Evolutionary conservation across 2,329 filamentous ascomycete species (phyloP).

Genomic region (Alternaria novae-zelandiae): DNA sequence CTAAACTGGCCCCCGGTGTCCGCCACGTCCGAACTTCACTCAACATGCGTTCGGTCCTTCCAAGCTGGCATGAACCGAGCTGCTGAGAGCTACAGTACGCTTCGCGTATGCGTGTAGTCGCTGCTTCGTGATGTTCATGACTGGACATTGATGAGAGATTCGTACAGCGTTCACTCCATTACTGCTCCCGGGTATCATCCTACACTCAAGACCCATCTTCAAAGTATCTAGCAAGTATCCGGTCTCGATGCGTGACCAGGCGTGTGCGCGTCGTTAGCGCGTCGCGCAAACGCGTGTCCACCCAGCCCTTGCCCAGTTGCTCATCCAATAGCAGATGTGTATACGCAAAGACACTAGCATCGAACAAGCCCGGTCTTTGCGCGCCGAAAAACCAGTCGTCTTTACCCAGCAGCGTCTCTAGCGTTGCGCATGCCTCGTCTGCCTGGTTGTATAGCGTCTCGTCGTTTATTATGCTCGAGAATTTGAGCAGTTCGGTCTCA

Average conservation of each 20-base stretch:
- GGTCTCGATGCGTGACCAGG: slow-evolving; percentile 69
- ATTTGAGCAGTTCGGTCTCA: slow-evolving; percentile 73
- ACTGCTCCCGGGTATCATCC: neutral
- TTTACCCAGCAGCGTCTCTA: slow-evolving; percentile 65
- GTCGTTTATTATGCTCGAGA: slow-evolving; percentile 62
- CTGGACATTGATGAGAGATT: neutral
- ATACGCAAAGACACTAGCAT: slow-evolving; percentile 90
- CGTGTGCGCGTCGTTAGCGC: slow-evolving; percentile 64
- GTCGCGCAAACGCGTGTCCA: slow-evolving; percentile 64
- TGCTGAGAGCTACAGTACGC: neutral
- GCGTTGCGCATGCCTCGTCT: slow-evolving; percentile 66
- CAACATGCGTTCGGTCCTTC: neutral
- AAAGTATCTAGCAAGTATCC: slow-evolving; percentile 62
- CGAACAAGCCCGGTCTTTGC: slow-evolving; percentile 72
- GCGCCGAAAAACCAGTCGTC: slow-evolving; percentile 67
- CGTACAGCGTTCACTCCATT: neutral
- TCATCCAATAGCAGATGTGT: slow-evolving; percentile 78
- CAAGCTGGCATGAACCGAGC: neutral
- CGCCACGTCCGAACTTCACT: slow-evolving; percentile 2
- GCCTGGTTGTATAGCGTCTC: slow-evolving; percentile 66
- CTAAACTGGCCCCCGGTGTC: slow-evolving; percentile 12
- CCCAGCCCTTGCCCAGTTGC: slow-evolving; percentile 63
- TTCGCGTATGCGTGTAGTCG: neutral
- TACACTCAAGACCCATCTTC: slow-evolving; percentile 9
- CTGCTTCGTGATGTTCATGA: neutral